These are phyloP conservation scores for Umbelopsis sp. DNA, from an alignment of 192 early-diverging fungal species.

Conservation along the genomic window DNA sequence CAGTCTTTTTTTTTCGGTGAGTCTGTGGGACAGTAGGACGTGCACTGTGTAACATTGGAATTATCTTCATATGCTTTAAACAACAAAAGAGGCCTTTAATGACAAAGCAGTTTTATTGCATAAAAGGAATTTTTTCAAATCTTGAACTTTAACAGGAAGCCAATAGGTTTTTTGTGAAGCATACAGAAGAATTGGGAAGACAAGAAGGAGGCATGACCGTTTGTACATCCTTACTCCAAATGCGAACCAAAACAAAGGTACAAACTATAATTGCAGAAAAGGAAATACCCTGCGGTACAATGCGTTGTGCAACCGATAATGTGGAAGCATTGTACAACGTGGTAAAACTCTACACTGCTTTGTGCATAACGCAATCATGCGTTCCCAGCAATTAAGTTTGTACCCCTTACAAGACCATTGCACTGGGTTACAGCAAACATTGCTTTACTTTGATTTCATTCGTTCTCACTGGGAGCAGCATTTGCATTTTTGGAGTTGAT, in stretches of 20 bases:
- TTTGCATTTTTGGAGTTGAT: too few species aligned
- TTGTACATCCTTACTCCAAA: not conserved
- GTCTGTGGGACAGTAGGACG: constrained; percentile 18
- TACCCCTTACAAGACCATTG: too few species aligned
- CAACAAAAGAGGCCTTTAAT: not conserved
- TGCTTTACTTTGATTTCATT: too few species aligned
- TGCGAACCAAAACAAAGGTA: not conserved
- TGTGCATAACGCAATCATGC: not conserved
- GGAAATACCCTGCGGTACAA: not conserved
- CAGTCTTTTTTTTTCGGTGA: not conserved
- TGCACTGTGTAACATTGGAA: not conserved
- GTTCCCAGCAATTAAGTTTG: not conserved
- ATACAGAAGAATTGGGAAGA: not conserved
- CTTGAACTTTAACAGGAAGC: too few species aligned
- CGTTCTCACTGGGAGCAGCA: too few species aligned
- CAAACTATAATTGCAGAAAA: not conserved
- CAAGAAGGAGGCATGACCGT: not conserved
- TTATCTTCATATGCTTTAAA: not conserved
- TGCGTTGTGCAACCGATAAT: not conserved
- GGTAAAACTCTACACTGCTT: not conserved
- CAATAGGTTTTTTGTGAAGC: not conserved
- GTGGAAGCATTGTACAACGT: not conserved
- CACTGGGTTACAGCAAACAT: too few species aligned
- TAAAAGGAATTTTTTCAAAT: not conserved
- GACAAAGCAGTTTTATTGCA: not conserved